Base-by-base conservation (phyloP, 1,139 yeast species). In the Oligophagozyma castellii region DNA sequence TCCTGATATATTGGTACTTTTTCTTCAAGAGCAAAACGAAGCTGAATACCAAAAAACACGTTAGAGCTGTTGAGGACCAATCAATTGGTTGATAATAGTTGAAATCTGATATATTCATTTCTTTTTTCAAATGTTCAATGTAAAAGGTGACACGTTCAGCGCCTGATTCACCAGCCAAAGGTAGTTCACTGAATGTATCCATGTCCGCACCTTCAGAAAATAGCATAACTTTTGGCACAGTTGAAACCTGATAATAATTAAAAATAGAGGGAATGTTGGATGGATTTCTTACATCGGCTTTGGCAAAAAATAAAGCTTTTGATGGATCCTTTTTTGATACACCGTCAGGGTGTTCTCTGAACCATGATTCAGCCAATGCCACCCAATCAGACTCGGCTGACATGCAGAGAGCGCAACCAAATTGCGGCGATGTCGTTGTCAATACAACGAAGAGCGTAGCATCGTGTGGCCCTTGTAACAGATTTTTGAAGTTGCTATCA, bases 321-420 rank as follows among this genome's bases (percentile, higher is more conserved):
- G 51, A 53, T 12, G 55, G 59, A 11, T 53, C 53, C 8, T 48
- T 27, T 4, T 29, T 37, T 3, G 58, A 49, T 14, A 50, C 40
- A 33, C 59, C 62, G 12, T 58, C 59, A n/a, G 69, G 63, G 44
- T 65, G 71, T 26, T 64, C 65, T 22, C 45, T 35, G 24, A 49
- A 45, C 73, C 74, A 74, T 47, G 86, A 77, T 22, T 69, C 57
- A 16, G 73, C 75, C 27, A 84, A 63, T 28, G 62, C 61, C 14
- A 66, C 58, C 46, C 56, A 81, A 28, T 68, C 70, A 1, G 95
- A 93, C 22, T 67, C 71, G 43, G 80, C 66, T 28, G 75, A 73
- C 15, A 59, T 46, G 63, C 99, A 89, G 35, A 81, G 62, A 2
- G 63, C 62, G 58, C 98, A 89, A 20, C 81, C 81, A 48, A 83